Percentiles rank a stretch among this genome's conserved stretches.
Conservation (phyloP, 2,329 filamentous ascomycete genomes). For the Pseudogymnoascus sp. region DNA sequence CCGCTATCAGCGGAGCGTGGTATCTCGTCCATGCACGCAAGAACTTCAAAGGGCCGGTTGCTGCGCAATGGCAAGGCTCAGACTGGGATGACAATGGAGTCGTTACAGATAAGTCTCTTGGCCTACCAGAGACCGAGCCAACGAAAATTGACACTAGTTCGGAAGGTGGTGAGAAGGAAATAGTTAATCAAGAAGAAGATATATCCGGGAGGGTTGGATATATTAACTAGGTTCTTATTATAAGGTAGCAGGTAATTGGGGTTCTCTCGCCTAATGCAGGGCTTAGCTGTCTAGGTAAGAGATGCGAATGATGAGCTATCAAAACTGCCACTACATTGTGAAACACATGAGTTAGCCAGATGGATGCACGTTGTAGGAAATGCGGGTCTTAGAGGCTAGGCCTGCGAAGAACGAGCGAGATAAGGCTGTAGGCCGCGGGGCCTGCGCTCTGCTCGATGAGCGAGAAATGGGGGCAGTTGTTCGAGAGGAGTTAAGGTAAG, state of each 20-base stretch:
- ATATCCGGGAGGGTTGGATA: neutral
- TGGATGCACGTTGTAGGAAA: neutral
- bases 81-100: neutral
- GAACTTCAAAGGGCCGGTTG: constrained; percentile 51
- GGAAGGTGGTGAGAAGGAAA: neutral
- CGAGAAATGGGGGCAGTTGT: neutral
- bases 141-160: neutral
- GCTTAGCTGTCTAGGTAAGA: neutral
- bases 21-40: constrained; percentile 56
- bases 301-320: neutral
- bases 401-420: neutral
- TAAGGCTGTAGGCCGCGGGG: neutral
- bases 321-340: neutral
- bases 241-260: neutral
- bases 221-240: neutral
- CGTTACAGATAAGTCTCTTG: neutral
- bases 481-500: neutral
- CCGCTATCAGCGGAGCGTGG: constrained; percentile 50
- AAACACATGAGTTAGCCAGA: neutral
- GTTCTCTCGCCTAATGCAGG: neutral
- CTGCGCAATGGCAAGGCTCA: neutral
- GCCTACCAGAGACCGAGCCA: neutral
- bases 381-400: neutral
- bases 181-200: neutral
- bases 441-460: neutral